A percentile compares a stretch with the other conserved stretches of the same genome.
Evolutionary conservation across 2,329 filamentous ascomycete genomes (phyloP).

Genomic region (Penicillium sp.): DNA sequence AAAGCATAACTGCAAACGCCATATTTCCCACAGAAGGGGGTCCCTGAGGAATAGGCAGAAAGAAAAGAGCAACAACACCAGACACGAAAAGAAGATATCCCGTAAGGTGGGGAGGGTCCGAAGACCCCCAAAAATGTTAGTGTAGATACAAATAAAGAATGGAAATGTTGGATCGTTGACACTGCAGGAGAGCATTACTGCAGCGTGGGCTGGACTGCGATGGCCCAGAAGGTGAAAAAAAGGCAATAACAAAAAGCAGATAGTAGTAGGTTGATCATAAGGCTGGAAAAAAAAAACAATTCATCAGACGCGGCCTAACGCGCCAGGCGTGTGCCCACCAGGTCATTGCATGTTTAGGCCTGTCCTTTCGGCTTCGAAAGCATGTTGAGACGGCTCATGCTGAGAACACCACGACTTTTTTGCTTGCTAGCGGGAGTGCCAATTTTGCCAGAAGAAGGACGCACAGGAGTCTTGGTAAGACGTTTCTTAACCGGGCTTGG

Average conservation of each 20-base stretch:
- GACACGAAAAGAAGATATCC: slow-evolving; percentile 3
- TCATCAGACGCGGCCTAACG: slow-evolving; percentile 6
- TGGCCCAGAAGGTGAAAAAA: slow-evolving; percentile 1
- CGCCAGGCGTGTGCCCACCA: slow-evolving; percentile 10
- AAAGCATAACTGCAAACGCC: slow-evolving; percentile 2
- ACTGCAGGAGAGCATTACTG: slow-evolving; percentile 4
- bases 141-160: slow-evolving; percentile 19
- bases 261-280: not conserved
- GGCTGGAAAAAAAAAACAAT: not conserved
- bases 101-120: not conserved
- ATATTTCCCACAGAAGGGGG: not conserved
- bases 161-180: slow-evolving; percentile 5
- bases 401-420: slow-evolving; percentile 37
- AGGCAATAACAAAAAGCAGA: not conserved
- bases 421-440: slow-evolving; percentile 33
- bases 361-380: slow-evolving; percentile 47
- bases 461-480: slow-evolving; percentile 31
- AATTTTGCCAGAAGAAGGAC: slow-evolving; percentile 19
- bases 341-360: slow-evolving; percentile 17
- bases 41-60: not conserved
- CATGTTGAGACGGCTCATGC: slow-evolving; percentile 49
- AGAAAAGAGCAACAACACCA: slow-evolving; percentile 5
- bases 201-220: not conserved
- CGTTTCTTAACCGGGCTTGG: slow-evolving; percentile 39
- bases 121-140: slow-evolving; percentile 1